Conservation (phyloP, 2,329 filamentous ascomycete species). For the Colletotrichum musicola region DNA sequence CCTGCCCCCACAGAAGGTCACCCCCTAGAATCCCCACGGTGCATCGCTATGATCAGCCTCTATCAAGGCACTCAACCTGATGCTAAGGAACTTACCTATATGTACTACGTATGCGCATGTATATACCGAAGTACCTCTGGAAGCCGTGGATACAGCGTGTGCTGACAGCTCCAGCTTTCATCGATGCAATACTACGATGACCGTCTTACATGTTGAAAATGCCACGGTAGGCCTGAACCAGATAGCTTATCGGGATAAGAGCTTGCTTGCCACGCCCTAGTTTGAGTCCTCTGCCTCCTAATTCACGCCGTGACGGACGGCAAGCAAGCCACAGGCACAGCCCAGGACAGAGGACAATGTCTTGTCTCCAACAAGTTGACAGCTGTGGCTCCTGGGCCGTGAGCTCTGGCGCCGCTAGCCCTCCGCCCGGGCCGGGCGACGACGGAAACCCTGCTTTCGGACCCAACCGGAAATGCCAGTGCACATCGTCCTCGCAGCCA, state of each 20-base stretch:
- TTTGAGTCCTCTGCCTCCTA: neutral
- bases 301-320: neutral
- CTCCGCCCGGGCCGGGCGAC: slow-evolving; percentile 9
- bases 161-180: no score
- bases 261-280: no score
- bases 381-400: slow-evolving; percentile 18
- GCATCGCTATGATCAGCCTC: slow-evolving; percentile 28
- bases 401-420: slow-evolving; percentile 24
- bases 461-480: slow-evolving; percentile 31
- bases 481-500: slow-evolving; percentile 13
- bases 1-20: slow-evolving; percentile 32
- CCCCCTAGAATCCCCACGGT: slow-evolving; percentile 33
- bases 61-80: neutral
- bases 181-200: no score
- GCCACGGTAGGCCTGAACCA: no score
- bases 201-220: no score
- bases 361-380: slow-evolving; percentile 28
- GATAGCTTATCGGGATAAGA: no score
- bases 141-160: no score
- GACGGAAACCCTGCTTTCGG: slow-evolving; percentile 28
- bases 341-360: slow-evolving; percentile 24
- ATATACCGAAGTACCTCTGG: no score
- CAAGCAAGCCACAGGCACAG: neutral
- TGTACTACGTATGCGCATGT: no score
- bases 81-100: no score